phyloP scores from a whole-genome alignment of 2,329 filamentous ascomycete genomes.

The Venturia asperata region DNA sequence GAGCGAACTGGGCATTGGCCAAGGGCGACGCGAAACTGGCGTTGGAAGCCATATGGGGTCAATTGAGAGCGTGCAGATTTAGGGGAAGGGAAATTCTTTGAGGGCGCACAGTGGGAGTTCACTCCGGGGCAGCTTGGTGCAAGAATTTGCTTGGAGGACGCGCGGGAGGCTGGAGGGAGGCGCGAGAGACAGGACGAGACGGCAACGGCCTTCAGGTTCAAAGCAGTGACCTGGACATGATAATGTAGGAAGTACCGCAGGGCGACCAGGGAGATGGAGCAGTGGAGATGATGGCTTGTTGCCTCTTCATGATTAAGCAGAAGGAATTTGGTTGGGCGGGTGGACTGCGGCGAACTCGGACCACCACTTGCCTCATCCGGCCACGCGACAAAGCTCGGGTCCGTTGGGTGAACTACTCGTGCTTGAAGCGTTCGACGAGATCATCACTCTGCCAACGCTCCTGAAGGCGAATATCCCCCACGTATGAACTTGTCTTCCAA shows the following conservation, averaged over 20 bases:
- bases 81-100: not conserved
- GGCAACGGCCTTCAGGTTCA: not conserved
- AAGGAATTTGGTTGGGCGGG: not conserved
- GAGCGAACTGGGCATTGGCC: conserved; percentile 17
- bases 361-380: not conserved
- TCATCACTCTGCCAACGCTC: no score
- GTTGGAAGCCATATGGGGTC: conserved; percentile 18
- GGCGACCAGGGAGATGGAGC: no score
- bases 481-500: no score
- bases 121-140: not conserved
- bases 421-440: no score
- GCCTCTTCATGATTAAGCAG: not conserved
- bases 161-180: not conserved
- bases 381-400: not conserved
- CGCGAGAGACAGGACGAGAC: no score
- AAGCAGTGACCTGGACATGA: not conserved
- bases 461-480: no score
- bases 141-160: not conserved
- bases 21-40: conserved; percentile 19
- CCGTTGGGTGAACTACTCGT: no score
- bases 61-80: not conserved
- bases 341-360: not conserved
- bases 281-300: no score
- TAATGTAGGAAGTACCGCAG: no score
- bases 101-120: not conserved